phyloP scores from a whole-genome alignment of 164 flowering plant genomes.

The Kalanchoe fedtschenkoi region DNA sequence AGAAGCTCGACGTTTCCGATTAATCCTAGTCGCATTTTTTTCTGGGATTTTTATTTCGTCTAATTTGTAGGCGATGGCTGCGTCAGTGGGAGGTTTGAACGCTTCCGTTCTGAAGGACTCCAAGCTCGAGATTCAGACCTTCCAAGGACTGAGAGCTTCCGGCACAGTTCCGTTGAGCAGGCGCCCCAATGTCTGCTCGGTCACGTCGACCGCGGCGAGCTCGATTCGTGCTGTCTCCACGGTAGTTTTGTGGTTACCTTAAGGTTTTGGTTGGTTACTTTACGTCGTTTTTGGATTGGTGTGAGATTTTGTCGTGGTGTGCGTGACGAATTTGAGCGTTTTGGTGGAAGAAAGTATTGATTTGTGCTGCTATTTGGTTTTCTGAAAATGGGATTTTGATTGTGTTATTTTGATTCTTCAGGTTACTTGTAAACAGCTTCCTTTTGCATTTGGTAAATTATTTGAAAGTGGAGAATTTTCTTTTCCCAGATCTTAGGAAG shows the following conservation, averaged over 20 bases:
- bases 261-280: background rate
- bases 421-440: no score
- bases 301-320: no score
- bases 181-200: background rate
- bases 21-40: no score
- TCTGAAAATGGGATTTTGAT: no score
- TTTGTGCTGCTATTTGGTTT: no score
- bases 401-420: no score
- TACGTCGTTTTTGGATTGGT: background rate
- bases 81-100: background rate
- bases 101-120: background rate
- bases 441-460: no score
- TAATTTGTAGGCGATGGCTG: background rate
- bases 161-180: background rate
- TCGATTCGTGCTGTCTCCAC: background rate
- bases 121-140: background rate
- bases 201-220: background rate
- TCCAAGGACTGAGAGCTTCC: background rate
- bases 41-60: background rate
- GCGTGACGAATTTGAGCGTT: no score
- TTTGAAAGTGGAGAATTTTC: no score
- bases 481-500: no score
- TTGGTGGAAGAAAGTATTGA: no score
- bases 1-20: background rate
- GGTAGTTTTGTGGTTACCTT: background rate